Evolutionary conservation across 768 basidiomycete genomes (phyloP), one percentile per base, ranked within the genome.

Genomic region (Leccinum incarnatum): DNA sequence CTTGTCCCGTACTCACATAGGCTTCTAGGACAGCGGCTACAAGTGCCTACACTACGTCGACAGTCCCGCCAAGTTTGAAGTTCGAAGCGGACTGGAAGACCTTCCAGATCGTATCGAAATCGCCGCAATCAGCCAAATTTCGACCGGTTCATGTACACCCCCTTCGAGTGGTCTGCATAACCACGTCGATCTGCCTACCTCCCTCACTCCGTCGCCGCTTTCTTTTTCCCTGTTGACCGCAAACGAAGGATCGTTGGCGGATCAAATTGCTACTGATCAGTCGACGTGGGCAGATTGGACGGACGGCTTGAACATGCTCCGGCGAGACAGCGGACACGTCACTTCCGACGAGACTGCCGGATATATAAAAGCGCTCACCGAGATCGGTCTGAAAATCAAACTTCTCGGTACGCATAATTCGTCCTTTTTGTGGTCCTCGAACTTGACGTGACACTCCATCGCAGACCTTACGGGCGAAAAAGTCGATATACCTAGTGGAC

Each of bases 201-300:
- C 81, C n/a, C 71, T 78, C n/a, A 70, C 76, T 0, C 76, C 86
- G 2, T 89, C 88, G 0, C 84, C 86, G 0, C 77, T 91, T 23
- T 90, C 90, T 4, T 94, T 94, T 72, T 89, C 89, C 9, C 74
- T 95, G 52, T 72, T 92, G 53, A 87, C 82, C 57, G 78, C 83
- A 7, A 84, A 81, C 65, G 88, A 89, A 64, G 86, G 83, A 19
- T 86, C 88, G 2, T 69, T 93, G 57, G 91, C 88, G 4, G 89
- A 93, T 69, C 83, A 87, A 58, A 86, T 92, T 64, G 89, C 91
- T 3, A 84, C 87, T 29, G 85, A 93, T 71, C 81, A 83, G 54
- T 84, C 86, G 17, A 78, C 88, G 17, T 95, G 91, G 88, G 89
- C 91, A 15, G 94, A 96, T 74, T 96, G 94, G 94, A 92, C 92